Base-by-base conservation (phyloP, 441 rosid genomes). In the Lepidium campestre region DNA sequence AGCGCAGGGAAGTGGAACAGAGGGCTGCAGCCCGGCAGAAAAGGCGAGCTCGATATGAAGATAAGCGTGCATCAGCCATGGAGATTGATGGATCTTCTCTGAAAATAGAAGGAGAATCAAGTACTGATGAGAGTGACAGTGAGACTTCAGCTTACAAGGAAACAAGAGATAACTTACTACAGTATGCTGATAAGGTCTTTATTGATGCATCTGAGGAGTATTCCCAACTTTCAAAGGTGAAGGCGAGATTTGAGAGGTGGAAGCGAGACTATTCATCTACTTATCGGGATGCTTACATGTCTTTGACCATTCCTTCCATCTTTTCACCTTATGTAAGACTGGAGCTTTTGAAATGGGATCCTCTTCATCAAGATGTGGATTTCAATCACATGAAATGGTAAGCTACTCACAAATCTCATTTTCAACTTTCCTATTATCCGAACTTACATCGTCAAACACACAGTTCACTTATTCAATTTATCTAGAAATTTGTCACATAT, bases 281-380 rank as follows among this genome's bases (percentile, higher is more conserved):
- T 79, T 91, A 94, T 64, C 85, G 81, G 53, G 97, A 94, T 80
- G 97, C 98, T 42, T 94, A 89, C 78, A 86, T 94, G 91, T 88
- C 97, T 60, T 77, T 87, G 48, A 88, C 92, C 63, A 78, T 81
- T 29, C 93, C 97, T 60, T 83, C 94, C 57, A 88, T 94, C 76
- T 86, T 91, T 79, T 94, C 99, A 62, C 97, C 98, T 8, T 91
- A 85, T 46, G 91, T 88, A 57, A 87, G 98, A 62, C 75, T 91
- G 71, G 99, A 94, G 80, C 98, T 94, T 68, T 77, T 91, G 32
- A 86, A 80, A 71, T 94, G 99, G 99, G 91, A 94, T 47, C 98
- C 98, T 14, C 90, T 94, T 19, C 96, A 86, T 58, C 88, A 80
- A 58, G 79, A 84, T 72, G 80, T 82, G 7, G 91, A 85, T 78